These are phyloP conservation scores for Solanum peruvianum DNA, from an alignment of 257 asterid species.

Conservation along the genomic window DNA sequence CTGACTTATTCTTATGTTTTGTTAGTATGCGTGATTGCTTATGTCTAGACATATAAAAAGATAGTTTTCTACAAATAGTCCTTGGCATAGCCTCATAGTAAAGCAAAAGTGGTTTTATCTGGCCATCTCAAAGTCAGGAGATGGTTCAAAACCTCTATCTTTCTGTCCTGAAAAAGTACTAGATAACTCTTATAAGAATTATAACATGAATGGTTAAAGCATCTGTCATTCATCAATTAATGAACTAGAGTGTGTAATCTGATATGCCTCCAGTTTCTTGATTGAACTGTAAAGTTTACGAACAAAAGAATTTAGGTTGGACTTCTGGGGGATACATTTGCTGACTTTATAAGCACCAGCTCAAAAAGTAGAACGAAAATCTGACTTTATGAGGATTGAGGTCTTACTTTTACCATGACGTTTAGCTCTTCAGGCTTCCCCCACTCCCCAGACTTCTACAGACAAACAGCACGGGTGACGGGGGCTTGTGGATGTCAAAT, in stretches of 20 bases:
- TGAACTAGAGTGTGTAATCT: background rate
- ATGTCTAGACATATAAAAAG: background rate
- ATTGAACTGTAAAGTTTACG: background rate
- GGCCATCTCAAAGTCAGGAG: background rate
- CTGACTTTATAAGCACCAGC: background rate
- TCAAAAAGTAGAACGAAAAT: background rate
- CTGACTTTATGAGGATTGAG: background rate
- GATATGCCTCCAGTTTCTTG: background rate
- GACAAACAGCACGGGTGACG: background rate
- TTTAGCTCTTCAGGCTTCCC: background rate
- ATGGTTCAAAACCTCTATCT: background rate
- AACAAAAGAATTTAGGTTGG: background rate
- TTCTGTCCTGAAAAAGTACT: background rate
- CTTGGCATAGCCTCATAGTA: background rate
- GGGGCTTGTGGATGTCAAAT: background rate
- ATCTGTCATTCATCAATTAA: background rate
- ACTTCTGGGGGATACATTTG: background rate
- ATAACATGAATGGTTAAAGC: background rate
- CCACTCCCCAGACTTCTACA: background rate
- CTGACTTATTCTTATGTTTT: background rate
- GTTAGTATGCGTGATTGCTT: background rate
- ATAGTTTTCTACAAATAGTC: background rate
- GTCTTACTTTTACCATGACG: background rate
- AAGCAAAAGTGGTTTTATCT: background rate
- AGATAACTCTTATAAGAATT: background rate